phyloP scores from a whole-genome alignment of 768 basidiomycete species.

The Cyclocybe cylindracea region DNA sequence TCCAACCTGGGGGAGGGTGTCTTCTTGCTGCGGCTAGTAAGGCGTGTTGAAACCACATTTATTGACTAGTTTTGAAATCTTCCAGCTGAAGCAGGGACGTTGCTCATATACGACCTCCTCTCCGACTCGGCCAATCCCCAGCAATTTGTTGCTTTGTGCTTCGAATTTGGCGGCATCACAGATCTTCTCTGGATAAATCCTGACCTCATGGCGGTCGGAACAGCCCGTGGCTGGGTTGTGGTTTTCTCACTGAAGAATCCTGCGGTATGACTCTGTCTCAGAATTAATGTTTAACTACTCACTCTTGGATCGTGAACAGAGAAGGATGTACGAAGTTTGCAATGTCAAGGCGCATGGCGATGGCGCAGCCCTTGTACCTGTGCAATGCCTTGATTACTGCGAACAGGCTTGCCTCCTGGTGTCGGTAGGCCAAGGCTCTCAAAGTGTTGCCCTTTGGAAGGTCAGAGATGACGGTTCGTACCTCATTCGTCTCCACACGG shows the following conservation, averaged over 20 bases:
- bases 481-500: neutral
- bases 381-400: constrained; percentile 4
- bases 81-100: neutral
- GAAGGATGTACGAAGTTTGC: neutral
- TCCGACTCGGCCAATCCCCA: neutral
- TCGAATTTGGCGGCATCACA: constrained; percentile 7
- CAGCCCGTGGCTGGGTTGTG: constrained; percentile 2
- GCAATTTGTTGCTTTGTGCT: neutral
- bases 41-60: neutral
- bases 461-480: constrained; percentile 1
- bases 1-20: neutral
- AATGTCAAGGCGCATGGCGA: constrained; percentile 6
- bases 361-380: constrained; percentile 7
- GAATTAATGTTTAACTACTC: neutral
- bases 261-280: neutral
- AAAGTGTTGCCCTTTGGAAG: constrained; percentile 6
- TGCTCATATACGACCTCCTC: constrained; percentile 1
- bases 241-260: neutral
- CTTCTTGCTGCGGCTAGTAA: neutral
- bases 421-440: constrained; percentile 2
- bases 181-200: constrained; percentile 6
- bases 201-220: constrained; percentile 5
- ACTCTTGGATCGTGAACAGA: no score
- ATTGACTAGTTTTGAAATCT: no score
- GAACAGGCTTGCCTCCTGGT: neutral